phyloP scores from a whole-genome alignment of 345 rosid genomes.

The Syzygium oleosum region DNA sequence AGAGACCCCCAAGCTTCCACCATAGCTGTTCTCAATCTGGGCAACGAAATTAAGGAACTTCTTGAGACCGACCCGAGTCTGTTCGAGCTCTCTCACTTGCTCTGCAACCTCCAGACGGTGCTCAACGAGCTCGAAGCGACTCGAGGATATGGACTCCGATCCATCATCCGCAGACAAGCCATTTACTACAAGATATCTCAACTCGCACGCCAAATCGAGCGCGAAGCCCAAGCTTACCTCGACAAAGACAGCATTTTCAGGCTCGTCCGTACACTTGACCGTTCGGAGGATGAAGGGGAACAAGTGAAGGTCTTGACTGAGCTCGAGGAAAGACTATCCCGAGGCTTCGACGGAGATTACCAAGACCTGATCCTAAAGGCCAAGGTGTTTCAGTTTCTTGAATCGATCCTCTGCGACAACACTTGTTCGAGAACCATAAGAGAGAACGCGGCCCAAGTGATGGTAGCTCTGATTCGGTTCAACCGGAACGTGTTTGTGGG shows the following conservation, averaged over 20 bases:
- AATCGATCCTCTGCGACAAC: constrained; percentile 22
- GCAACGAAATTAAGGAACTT: background rate
- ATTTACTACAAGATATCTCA: constrained; percentile 30
- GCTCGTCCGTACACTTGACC: constrained; percentile 15
- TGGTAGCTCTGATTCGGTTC: constrained; percentile 34
- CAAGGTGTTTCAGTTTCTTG: constrained; percentile 32
- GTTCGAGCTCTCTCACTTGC: constrained; percentile 19
- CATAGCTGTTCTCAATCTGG: constrained; percentile 17
- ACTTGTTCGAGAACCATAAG: constrained; percentile 11
- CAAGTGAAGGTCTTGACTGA: constrained; percentile 18
- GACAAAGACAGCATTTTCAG: constrained; percentile 23
- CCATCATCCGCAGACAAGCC: constrained; percentile 28
- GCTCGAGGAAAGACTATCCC: constrained; percentile 23
- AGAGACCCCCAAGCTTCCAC: constrained; percentile 8
- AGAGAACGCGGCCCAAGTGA: constrained; percentile 20
- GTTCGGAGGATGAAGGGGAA: constrained; percentile 24
- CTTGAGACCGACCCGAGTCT: constrained; percentile 13
- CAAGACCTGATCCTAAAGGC: constrained; percentile 42
- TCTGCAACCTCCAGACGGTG: constrained; percentile 24
- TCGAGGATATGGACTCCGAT: constrained; percentile 14
- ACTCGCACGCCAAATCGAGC: constrained; percentile 17
- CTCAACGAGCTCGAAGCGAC: constrained; percentile 17
- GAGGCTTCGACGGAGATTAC: constrained; percentile 39
- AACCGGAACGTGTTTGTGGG: constrained; percentile 55
- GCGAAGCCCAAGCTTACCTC: constrained; percentile 16